These are phyloP conservation scores for Cryptosporidium andersoni DNA, from an alignment of 169 alveolate genomes.

Conservation along the genomic window DNA sequence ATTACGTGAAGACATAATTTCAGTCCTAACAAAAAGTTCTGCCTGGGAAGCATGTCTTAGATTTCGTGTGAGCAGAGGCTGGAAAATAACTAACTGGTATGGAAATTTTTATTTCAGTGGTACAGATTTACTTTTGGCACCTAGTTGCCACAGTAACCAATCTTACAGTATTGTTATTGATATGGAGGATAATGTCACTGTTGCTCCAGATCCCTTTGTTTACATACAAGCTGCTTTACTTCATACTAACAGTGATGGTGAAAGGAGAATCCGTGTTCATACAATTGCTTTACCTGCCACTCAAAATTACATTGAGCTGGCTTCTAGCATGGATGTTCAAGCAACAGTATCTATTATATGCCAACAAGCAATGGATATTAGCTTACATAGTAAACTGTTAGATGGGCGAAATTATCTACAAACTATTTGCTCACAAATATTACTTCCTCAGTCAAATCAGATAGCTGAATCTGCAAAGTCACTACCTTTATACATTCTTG, in stretches of 20 bases:
- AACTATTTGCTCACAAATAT: conserved; percentile 78
- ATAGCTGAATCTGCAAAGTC: conserved; percentile 69
- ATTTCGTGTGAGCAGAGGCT: conserved; percentile 93
- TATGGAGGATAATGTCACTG: conserved; percentile 80
- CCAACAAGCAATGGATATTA: conserved; percentile 77
- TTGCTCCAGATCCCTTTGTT: conserved; percentile 82
- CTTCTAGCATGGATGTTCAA: conserved; percentile 80
- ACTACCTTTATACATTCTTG: conserved; percentile 78
- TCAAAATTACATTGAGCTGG: conserved; percentile 82
- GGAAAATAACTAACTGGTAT: conserved; percentile 89
- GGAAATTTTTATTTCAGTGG: conserved; percentile 93
- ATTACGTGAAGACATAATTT: conserved; percentile 66
- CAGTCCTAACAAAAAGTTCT: conserved; percentile 71
- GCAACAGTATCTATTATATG: conserved; percentile 78
- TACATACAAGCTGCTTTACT: conserved; percentile 95
- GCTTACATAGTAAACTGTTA: conserved; percentile 80
- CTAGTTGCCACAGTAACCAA: conserved; percentile 89
- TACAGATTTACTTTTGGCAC: conserved; percentile 88
- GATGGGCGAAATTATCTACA: conserved; percentile 85
- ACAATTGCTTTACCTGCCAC: conserved; percentile 92
- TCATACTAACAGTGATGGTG: conserved; percentile 96
- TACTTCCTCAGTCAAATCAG: conserved; percentile 62
- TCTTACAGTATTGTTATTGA: conserved; percentile 86
- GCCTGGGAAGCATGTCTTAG: conserved; percentile 98
- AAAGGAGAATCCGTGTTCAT: conserved; percentile 96